These are phyloP conservation scores for Tetrapisispora nanseiensis DNA, from an alignment of 805 yeast species.

Conservation along the genomic window DNA sequence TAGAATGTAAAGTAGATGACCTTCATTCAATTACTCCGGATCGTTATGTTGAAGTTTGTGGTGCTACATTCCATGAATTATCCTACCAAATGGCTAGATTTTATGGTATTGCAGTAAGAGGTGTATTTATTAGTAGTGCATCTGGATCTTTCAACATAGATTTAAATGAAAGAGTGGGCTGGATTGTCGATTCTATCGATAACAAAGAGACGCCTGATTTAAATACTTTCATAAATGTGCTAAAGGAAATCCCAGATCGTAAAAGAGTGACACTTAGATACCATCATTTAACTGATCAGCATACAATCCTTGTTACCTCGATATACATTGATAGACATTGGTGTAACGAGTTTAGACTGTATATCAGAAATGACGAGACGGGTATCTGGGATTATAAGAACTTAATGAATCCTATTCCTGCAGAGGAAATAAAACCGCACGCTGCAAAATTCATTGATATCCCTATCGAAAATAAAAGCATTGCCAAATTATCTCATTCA, in stretches of 20 bases:
- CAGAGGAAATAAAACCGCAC: constrained; percentile 43
- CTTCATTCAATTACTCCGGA: constrained; percentile 76
- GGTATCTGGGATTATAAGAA: constrained; percentile 50
- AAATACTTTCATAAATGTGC: constrained; percentile 67
- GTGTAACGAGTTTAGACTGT: constrained; percentile 61
- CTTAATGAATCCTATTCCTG: constrained; percentile 48
- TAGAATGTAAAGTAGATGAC: constrained; percentile 54
- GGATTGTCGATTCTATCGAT: constrained; percentile 73
- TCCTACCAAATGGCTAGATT: constrained; percentile 85
- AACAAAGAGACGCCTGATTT: constrained; percentile 65
- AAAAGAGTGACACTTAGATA: constrained; percentile 59
- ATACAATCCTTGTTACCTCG: constrained; percentile 58
- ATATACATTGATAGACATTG: constrained; percentile 78
- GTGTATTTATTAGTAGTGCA: constrained; percentile 72
- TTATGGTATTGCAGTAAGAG: constrained; percentile 73
- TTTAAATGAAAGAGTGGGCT: constrained; percentile 54
- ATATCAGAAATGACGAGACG: constrained; percentile 48
- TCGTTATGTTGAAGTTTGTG: constrained; percentile 71
- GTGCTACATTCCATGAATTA: constrained; percentile 76
- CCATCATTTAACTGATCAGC: constrained; percentile 73
- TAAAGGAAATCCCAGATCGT: constrained; percentile 68
- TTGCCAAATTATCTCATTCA: constrained; percentile 51
- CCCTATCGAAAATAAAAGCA: constrained; percentile 45
- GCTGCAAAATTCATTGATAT: constrained; percentile 62
- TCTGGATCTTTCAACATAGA: constrained; percentile 65